These are phyloP conservation scores for Anastatica hierochuntica DNA, from an alignment of 345 rosid species.

Conservation along the genomic window DNA sequence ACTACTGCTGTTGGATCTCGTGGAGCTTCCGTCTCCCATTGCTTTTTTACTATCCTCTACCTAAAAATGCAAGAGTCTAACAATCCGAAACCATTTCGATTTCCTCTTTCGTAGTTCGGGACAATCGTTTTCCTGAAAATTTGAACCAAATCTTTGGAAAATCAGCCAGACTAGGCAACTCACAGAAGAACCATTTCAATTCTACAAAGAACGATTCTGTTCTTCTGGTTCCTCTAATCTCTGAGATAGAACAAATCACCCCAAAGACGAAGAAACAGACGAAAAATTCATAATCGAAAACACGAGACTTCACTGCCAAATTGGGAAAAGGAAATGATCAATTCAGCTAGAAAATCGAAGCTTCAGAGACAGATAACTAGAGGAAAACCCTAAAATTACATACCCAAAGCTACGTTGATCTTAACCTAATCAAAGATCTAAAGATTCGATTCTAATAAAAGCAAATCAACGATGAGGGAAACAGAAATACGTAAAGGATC, in stretches of 20 bases:
- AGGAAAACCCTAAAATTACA: no score
- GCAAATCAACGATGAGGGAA: slow-evolving; percentile 12
- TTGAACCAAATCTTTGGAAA: background rate
- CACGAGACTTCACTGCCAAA: background rate
- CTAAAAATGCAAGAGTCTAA: no score
- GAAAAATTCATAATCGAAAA: background rate
- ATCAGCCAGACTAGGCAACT: background rate
- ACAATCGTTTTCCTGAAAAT: slow-evolving; percentile 10
- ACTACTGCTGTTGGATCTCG: slow-evolving; percentile 21
- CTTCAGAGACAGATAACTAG: no score
- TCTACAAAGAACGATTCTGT: no score
- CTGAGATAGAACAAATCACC: no score
- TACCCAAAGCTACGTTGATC: no score
- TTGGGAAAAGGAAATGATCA: no score
- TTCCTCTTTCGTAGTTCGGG: background rate
- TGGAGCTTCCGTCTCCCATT: slow-evolving; percentile 50
- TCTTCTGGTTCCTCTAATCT: no score
- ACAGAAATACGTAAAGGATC: slow-evolving; percentile 13
- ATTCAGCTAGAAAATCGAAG: no score
- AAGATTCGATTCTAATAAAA: background rate
- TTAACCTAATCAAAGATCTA: background rate
- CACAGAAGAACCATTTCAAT: no score
- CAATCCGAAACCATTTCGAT: no score
- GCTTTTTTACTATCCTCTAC: slow-evolving; percentile 11
- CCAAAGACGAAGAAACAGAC: no score